A percentile compares a stretch with the other conserved stretches of the same genome.
These are phyloP conservation scores for Myxozyma kluyveri DNA, from an alignment of 805 yeast genomes.

Conservation along the genomic window DNA sequence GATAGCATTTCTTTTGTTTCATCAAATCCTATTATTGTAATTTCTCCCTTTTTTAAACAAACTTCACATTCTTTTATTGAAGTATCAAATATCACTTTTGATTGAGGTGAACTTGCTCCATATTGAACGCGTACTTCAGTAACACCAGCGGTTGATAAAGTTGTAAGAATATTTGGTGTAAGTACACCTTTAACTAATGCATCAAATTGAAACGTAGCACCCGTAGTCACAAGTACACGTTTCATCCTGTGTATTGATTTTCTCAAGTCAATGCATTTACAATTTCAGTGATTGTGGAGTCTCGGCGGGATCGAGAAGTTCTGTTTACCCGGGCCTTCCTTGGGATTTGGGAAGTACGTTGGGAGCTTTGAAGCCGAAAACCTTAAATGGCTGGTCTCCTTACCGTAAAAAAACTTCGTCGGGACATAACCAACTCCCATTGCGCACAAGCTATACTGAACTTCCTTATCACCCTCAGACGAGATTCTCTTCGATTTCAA, in stretches of 20 bases:
- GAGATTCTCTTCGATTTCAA: no score
- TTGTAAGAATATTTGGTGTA: constrained; percentile 38
- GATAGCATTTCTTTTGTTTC: constrained; percentile 46
- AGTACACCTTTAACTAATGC: constrained; percentile 51
- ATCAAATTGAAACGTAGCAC: constrained; percentile 85
- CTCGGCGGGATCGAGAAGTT: no score
- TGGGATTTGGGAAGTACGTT: no score
- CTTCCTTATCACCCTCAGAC: no score
- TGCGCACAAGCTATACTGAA: no score
- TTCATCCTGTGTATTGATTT: constrained; percentile 1
- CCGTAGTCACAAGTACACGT: constrained; percentile 64
- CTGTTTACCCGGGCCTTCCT: no score
- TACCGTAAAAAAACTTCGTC: no score
- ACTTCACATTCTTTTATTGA: constrained; percentile 28
- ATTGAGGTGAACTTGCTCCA: constrained; percentile 45
- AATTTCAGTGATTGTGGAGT: no score
- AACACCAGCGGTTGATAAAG: constrained; percentile 43
- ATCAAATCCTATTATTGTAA: constrained; percentile 45
- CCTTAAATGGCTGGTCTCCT: no score
- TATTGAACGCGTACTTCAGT: constrained; percentile 54
- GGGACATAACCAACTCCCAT: no score
- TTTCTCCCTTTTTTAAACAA: constrained; percentile 24
- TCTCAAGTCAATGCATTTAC: no score
- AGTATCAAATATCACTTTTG: constrained; percentile 32
- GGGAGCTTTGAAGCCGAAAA: no score